Conservation (phyloP, 1,139 yeast genomes). For the Taiozyma sp. region DNA sequence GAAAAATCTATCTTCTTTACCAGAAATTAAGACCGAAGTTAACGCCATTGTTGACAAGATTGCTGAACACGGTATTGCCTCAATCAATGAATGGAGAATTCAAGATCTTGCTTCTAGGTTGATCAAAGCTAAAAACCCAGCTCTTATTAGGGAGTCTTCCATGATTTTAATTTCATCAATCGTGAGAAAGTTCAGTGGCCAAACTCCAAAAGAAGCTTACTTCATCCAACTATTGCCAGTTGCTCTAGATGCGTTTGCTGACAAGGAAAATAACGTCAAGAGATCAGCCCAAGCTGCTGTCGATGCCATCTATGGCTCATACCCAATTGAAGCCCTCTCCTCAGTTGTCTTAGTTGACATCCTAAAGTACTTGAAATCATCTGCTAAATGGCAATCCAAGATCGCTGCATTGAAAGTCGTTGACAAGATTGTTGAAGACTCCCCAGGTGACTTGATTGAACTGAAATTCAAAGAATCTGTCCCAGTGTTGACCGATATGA, state of each 20-base stretch:
- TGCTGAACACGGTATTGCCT: constrained; percentile 40
- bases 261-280: constrained; percentile 81
- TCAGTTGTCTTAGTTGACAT: constrained; percentile 61
- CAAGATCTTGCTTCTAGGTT: constrained; percentile 59
- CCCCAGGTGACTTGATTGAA: constrained; percentile 84
- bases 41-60: constrained; percentile 50
- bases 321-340: constrained; percentile 78
- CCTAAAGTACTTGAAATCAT: constrained; percentile 60
- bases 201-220: constrained; percentile 72
- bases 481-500: constrained; percentile 82
- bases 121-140: constrained; percentile 67
- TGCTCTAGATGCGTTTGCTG: constrained; percentile 67
- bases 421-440: constrained; percentile 72
- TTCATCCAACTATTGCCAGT: constrained; percentile 52
- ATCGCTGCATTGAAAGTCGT: constrained; percentile 70
- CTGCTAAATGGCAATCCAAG: constrained; percentile 95
- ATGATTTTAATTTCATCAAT: constrained; percentile 64
- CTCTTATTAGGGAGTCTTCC: constrained; percentile 73
- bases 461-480: constrained; percentile 71
- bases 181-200: constrained; percentile 61
- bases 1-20: constrained; percentile 51
- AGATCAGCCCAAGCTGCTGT: constrained; percentile 74
- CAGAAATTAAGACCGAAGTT: constrained; percentile 64
- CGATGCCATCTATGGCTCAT: constrained; percentile 63
- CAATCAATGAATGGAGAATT: constrained; percentile 63